Evolutionary conservation across 129 eudicot species (phyloP).

Genomic region (Escallonia herrerae): DNA sequence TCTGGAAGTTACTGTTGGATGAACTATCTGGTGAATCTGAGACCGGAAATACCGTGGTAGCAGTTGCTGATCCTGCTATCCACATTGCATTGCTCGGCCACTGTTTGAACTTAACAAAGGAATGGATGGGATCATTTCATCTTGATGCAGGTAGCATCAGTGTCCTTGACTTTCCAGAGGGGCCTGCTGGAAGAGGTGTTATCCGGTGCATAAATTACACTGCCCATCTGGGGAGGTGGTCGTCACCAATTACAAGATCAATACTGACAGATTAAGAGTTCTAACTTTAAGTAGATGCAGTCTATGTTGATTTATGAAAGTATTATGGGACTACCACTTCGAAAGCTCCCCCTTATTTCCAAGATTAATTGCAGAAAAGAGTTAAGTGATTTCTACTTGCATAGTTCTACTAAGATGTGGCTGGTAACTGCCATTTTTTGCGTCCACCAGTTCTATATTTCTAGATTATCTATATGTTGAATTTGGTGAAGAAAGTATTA

Average conservation of each 20-base stretch:
- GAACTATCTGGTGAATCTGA: conserved; percentile 54
- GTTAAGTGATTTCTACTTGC: too few species aligned
- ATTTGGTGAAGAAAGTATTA: too few species aligned
- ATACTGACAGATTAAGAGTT: conserved; percentile 53
- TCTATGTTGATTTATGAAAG: too few species aligned
- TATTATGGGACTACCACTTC: too few species aligned
- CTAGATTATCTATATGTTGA: too few species aligned
- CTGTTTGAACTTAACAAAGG: conserved; percentile 65
- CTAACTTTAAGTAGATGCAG: conserved; percentile 3
- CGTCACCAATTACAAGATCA: conserved; percentile 71
- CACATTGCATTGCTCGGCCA: conserved; percentile 72
- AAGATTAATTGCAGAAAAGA: too few species aligned
- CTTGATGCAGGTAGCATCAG: conserved; percentile 89
- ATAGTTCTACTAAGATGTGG: too few species aligned
- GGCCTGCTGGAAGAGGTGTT: conserved; percentile 69
- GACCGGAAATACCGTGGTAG: conserved; percentile 44
- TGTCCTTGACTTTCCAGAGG: conserved; percentile 87
- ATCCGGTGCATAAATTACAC: conserved; percentile 86
- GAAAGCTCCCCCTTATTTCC: too few species aligned
- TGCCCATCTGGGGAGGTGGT: conserved; percentile 97
- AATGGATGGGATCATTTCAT: conserved; percentile 73
- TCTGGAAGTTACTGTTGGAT: conserved; percentile 58
- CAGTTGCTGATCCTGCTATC: conserved; percentile 61
- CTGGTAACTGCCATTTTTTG: too few species aligned
- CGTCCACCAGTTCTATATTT: too few species aligned